A percentile compares a stretch with the other conserved stretches of the same genome.
Evolutionary conservation across 2,329 filamentous ascomycete species (phyloP).

Genomic region (Mollisiaceae sp.): DNA sequence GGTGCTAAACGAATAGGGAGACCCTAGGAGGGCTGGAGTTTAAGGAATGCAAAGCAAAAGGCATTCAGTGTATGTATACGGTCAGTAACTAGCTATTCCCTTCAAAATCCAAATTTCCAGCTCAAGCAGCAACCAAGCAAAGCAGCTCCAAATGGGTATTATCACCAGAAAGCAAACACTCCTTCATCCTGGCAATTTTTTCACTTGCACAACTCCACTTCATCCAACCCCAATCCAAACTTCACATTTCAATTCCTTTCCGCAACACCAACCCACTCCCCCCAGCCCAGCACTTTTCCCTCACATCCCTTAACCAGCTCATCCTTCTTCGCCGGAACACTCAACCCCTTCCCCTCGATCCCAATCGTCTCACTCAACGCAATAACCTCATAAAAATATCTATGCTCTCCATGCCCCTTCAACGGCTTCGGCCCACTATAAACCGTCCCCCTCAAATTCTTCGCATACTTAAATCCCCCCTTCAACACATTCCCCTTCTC

Average conservation of each 20-base stretch:
- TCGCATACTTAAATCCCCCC: conserved; percentile 41
- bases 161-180: background rate
- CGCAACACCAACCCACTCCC: conserved; percentile 42
- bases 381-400: conserved; percentile 43
- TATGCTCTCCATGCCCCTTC: conserved; percentile 42
- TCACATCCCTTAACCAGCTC: conserved; percentile 40
- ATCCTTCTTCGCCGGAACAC: conserved; percentile 31
- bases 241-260: conserved; percentile 29
- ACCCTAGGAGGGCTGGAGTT: background rate
- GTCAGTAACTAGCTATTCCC: too few relatives aligned
- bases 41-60: background rate
- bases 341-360: conserved; percentile 12
- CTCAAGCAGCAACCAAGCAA: background rate
- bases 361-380: conserved; percentile 38
- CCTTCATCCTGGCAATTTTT: background rate
- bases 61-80: background rate
- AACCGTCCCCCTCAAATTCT: conserved; percentile 34
- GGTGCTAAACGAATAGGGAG: background rate
- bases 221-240: background rate
- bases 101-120: too few relatives aligned
- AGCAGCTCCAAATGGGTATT: background rate
- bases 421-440: conserved; percentile 41
- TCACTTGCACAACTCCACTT: background rate
- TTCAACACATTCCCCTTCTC: conserved; percentile 23
- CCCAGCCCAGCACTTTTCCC: conserved; percentile 43